phyloP scores from a whole-genome alignment of 1,284 basidiomycete species.

The Wolfiporia cocos region DNA sequence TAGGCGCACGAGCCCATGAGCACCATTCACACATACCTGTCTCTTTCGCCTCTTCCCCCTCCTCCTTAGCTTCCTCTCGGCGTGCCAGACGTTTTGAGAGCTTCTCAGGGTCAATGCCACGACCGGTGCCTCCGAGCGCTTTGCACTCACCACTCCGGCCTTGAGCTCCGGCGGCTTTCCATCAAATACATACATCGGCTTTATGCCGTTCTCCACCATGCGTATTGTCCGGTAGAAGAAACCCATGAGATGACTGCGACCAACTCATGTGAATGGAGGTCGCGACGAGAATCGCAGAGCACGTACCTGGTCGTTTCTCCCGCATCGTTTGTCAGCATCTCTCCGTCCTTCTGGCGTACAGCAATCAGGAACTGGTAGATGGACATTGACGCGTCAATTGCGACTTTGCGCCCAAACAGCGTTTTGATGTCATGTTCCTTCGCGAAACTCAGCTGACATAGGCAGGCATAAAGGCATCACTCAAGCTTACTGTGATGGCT shows the following conservation, averaged over 20 bases:
- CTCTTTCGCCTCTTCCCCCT: constrained; percentile 95
- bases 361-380: constrained; percentile 98
- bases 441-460: no score
- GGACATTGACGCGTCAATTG: constrained; percentile 97
- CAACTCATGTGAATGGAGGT: neutral
- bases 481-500: constrained; percentile 53
- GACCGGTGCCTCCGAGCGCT: no score
- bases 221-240: constrained; percentile 97
- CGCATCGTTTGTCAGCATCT: constrained; percentile 93
- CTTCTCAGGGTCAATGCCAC: no score
- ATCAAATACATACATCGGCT: constrained; percentile 98
- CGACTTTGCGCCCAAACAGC: constrained; percentile 96
- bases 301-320: constrained; percentile 87
- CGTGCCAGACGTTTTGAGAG: constrained; percentile 89
- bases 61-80: constrained; percentile 91
- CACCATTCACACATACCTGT: constrained; percentile 57
- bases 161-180: constrained; percentile 98
- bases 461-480: neutral
- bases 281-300: no score
- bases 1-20: no score
- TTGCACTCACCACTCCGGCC: constrained; percentile 84
- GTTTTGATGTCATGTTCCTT: constrained; percentile 94
- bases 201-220: constrained; percentile 99
- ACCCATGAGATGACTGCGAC: constrained; percentile 86
- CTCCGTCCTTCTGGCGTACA: constrained; percentile 93